Evolutionary conservation across 257 asterid genomes (phyloP).

Genomic region (Agastache rugosa): DNA sequence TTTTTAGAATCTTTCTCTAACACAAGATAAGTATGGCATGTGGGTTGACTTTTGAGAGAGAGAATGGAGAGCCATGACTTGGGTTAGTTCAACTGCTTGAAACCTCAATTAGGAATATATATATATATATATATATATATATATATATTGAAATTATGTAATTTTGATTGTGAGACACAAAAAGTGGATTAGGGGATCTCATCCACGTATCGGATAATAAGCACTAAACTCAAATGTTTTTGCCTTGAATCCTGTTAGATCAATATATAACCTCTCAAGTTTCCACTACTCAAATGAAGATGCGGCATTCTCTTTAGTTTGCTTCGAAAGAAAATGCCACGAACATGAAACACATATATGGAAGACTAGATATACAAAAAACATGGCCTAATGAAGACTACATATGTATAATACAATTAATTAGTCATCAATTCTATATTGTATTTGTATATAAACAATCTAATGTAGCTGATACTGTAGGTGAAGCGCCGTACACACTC

Average conservation of each 20-base stretch:
- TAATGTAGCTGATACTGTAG: constrained; percentile 15
- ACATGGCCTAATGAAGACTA: not conserved
- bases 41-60: not conserved
- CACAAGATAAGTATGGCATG: not conserved
- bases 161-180: not conserved
- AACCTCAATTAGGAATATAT: too few relatives aligned
- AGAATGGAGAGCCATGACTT: not conserved
- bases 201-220: not conserved
- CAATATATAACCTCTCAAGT: not conserved
- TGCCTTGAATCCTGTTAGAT: not conserved
- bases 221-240: not conserved
- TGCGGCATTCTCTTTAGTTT: not conserved
- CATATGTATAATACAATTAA: not conserved
- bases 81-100: not conserved
- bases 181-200: not conserved
- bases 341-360: not conserved
- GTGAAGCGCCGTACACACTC: constrained; percentile 19
- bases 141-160: too few relatives aligned
- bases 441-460: not conserved
- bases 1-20: too few relatives aligned
- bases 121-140: too few relatives aligned
- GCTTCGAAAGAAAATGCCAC: not conserved
- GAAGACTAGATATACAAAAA: not conserved
- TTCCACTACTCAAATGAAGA: not conserved
- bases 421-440: constrained; percentile 6